Conservation (phyloP, 305 asterid genomes). For the Solanum chacoense region DNA sequence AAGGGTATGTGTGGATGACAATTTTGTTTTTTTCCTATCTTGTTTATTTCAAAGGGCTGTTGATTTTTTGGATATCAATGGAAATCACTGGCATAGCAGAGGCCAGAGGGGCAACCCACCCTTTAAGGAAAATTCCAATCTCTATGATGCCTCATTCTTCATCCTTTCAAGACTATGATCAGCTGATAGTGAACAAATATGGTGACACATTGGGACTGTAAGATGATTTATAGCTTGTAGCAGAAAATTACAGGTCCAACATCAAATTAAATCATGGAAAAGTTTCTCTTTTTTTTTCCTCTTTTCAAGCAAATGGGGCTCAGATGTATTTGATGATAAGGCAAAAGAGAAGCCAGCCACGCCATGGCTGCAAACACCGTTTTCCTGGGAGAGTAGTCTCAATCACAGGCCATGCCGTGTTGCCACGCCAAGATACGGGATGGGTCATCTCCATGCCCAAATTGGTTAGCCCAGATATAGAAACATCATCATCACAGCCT, state of each 20-base stretch:
- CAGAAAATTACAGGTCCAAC: not conserved
- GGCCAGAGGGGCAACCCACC: constrained; percentile 4
- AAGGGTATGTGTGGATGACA: not conserved
- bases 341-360: not conserved
- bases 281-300: not conserved
- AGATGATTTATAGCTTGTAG: not conserved
- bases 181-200: not conserved
- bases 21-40: not conserved
- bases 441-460: not conserved
- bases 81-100: constrained; percentile 7
- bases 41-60: not conserved
- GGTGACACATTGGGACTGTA: not conserved
- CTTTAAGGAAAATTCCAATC: not conserved
- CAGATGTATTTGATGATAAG: not conserved
- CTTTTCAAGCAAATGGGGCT: not conserved
- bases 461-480: not conserved
- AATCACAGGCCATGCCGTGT: not conserved
- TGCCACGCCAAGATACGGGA: not conserved
- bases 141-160: not conserved
- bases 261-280: not conserved
- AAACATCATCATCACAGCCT: not conserved
- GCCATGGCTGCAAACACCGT: constrained; percentile 1
- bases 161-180: not conserved
- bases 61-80: not conserved
- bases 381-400: not conserved